Evolutionary conservation across 2,329 filamentous ascomycete species (phyloP), one percentile per base, ranked within the genome.

Genomic region (Pleomassaria siparia): DNA sequence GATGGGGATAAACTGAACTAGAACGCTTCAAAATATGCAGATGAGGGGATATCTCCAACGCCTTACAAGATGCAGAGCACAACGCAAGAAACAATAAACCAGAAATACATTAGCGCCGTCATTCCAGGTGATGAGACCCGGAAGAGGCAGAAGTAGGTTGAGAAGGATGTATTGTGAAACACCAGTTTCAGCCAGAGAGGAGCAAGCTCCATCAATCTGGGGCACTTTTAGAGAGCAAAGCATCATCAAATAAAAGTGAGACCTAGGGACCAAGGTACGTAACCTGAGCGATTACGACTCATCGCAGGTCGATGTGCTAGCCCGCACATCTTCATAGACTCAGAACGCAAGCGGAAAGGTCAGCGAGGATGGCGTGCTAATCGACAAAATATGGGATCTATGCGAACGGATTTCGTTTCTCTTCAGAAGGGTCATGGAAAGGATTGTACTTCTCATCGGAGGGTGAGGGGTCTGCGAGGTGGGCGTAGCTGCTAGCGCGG

Each of bases 341-440:
- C 70, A 74, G 70, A 71, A 69, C 68, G 63, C 65, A 62, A 63
- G 63, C 58, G 70, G 61, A 71, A 76, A 74, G 75, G 75, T 77
- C 75, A 76, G 61, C 64, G 72, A 63, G 62, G 60, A 57, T 53
- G 53, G 56, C 55, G 59, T 59, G 65, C 63, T 66, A 51, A 57
- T 61, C 59, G 56, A 58, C 72, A 71, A 66, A 68, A 69, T 55
- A 44, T 33, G 29, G 49, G 54, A 59, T 54, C 52, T 66, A 68
- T 47, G 61, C 58, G 62, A 75, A 76, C 49, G 72, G 72, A 69
- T 73, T 64, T 47, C 48, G 50, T 53, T 60, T 64, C 52, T 57
- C 59, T 41, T 63, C 58, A 43, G 53, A 40, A 47, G 47, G 46
- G 48, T 66, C 53, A 44, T 59, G 58, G 64, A 70, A 68, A 54